Evolutionary conservation across 1,284 basidiomycete species (phyloP), one percentile per base, ranked within the genome.

Genomic region (Moniliella sp.): DNA sequence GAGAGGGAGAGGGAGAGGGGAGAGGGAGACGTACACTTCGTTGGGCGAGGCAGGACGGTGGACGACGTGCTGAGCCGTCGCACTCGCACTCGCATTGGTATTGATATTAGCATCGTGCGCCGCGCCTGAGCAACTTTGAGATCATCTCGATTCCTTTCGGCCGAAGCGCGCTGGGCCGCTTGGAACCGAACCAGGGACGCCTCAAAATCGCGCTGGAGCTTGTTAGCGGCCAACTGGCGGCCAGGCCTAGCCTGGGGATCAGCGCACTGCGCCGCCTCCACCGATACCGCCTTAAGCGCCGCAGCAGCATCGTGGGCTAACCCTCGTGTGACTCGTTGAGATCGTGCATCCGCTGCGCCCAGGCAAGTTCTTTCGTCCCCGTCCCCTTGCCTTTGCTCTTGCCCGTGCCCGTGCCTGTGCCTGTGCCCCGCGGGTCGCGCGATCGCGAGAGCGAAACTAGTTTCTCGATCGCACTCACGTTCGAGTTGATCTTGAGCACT

Each of bases 401-500:
- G n/a, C n/a, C n/a, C n/a, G n/a, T n/a, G n/a, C n/a, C n/a, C n/a
- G n/a, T n/a, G n/a, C n/a, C n/a, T n/a, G n/a, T n/a, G n/a, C 29
- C 25, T 31, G n/a, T 18, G 29, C 18, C 25, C n/a, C n/a, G n/a
- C n/a, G n/a, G n/a, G n/a, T n/a, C n/a, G n/a, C n/a, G 29, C 4
- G 29, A 31, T n/a, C 29, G 29, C 5, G 29, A 31, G 29, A 88
- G 78, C 51, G 91, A 80, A 7, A 97, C 78, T 14, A 88, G 69
- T 58, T 82, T 81, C 54, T 83, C 65, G 32, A 99, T 88, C 8
- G 80, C 86, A 50, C 86, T 78, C 4, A 94, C 83, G 63, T 97
- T 99, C 39, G 79, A 73, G 55, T 91, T 88, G 66, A 97, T 83
- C 70, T 94, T 93, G 75, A 97, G 94, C 39, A 93, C 78, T 61